A percentile compares a stretch with the other conserved stretches of the same genome.
Conservation (phyloP, 306 rosid genomes). For the Lotus japonicus region DNA sequence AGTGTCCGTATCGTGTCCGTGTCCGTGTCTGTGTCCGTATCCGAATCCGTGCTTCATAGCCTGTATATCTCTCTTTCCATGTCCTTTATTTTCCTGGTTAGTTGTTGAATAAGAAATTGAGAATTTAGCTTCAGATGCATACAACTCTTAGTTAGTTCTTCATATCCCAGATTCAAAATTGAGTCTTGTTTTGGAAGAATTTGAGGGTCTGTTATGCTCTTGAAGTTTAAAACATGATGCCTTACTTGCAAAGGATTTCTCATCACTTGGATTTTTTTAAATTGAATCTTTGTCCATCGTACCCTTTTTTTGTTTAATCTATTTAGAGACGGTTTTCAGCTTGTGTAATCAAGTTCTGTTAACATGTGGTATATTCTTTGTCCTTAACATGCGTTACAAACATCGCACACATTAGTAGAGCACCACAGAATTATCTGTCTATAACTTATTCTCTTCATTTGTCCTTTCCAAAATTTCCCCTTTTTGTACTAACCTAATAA, state of each 20-base stretch:
- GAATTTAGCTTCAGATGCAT: constrained; percentile 4
- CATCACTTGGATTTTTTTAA: not conserved
- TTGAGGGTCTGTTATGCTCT: not conserved
- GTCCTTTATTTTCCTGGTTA: not conserved
- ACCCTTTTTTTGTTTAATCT: not conserved
- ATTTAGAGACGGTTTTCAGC: not conserved
- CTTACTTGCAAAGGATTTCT: not conserved
- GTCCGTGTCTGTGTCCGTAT: too few species aligned
- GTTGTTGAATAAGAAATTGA: not conserved
- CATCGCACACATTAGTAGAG: not conserved
- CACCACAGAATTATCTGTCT: not conserved
- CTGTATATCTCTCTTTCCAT: constrained; percentile 41
- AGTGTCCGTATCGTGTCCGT: too few species aligned
- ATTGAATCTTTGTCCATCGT: not conserved
- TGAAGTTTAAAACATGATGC: constrained; percentile 1
- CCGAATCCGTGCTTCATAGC: too few species aligned
- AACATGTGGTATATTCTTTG: too few species aligned
- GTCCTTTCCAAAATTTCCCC: not conserved
- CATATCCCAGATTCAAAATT: not conserved
- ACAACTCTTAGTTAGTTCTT: not conserved
- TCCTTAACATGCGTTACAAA: not conserved
- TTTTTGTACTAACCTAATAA: not conserved
- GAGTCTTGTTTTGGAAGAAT: not conserved
- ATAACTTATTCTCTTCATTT: not conserved
- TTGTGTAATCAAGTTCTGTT: not conserved